These are phyloP conservation scores for Tricholoma bakamatsutake DNA, from an alignment of 768 basidiomycete genomes.

Conservation along the genomic window DNA sequence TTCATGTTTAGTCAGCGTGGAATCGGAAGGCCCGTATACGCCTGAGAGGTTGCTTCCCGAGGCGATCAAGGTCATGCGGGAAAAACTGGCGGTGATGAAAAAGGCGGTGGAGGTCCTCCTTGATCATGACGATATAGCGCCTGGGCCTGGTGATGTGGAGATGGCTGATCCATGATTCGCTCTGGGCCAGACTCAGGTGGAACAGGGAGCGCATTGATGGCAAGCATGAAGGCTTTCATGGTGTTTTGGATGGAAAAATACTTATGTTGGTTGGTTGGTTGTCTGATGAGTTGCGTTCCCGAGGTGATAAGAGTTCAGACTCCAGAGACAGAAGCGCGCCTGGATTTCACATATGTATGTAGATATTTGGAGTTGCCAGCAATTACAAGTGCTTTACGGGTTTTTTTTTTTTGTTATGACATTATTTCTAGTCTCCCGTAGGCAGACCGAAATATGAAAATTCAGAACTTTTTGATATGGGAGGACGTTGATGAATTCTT, in stretches of 20 bases:
- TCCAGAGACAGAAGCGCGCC: no score
- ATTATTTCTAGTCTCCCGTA: no score
- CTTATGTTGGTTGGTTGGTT: no score
- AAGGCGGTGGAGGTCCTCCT: slow-evolving; percentile 55
- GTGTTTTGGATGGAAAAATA: not conserved
- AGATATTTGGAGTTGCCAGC: no score
- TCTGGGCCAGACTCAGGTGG: not conserved
- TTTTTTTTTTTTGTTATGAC: no score
- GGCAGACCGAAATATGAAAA: no score
- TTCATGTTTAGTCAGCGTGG: slow-evolving; percentile 70
- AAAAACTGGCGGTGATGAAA: slow-evolving; percentile 61
- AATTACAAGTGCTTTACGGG: no score
- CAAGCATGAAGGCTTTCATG: not conserved
- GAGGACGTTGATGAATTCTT: no score
- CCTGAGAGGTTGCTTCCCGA: slow-evolving; percentile 82
- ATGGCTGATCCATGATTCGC: slow-evolving; percentile 38
- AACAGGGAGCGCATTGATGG: not conserved
- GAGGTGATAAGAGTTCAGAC: no score
- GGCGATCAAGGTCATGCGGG: slow-evolving; percentile 74
- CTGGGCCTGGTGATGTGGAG: slow-evolving; percentile 30
- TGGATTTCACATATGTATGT: no score
- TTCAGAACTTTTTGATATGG: no score
- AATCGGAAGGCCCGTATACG: slow-evolving; percentile 84
- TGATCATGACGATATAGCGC: slow-evolving; percentile 26
- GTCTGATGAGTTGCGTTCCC: no score